A percentile compares a stretch with the other conserved stretches of the same genome.
Conservation (phyloP, 1,284 basidiomycete species). For the Apiotrichum mycotoxinovorans region DNA sequence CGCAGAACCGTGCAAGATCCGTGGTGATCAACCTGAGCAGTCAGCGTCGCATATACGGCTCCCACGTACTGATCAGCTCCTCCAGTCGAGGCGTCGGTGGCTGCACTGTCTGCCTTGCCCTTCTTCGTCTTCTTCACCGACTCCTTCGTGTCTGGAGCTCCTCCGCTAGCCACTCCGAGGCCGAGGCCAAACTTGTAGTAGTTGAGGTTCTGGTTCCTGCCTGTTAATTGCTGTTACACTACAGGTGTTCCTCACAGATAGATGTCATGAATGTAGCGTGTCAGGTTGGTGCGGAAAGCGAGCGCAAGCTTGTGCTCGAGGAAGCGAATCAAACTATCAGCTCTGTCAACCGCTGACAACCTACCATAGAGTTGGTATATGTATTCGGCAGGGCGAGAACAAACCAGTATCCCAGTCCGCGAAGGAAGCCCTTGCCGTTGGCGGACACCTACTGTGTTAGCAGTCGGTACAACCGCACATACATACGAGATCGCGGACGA, state of each 20-base stretch:
- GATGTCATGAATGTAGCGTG: conserved; percentile 86
- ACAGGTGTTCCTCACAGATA: conserved; percentile 62
- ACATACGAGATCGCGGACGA: conserved; percentile 78
- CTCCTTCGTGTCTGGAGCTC: conserved; percentile 18
- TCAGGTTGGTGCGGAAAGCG: conserved; percentile 77
- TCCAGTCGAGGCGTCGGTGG: conserved; percentile 57
- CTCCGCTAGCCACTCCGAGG: conserved; percentile 37
- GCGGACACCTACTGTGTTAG: conserved; percentile 61
- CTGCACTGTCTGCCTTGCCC: conserved; percentile 12
- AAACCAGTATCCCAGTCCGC: conserved; percentile 85
- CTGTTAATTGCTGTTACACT: not conserved
- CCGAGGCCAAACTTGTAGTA: conserved; percentile 55
- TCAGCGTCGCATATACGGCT: conserved; percentile 32
- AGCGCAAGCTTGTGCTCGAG: conserved; percentile 87
- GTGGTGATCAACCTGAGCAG: conserved; percentile 71
- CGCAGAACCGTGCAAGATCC: conserved; percentile 87
- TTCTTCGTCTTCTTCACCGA: conserved; percentile 16
- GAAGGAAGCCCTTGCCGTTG: conserved; percentile 76
- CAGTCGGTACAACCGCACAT: not conserved
- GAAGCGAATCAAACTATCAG: conserved; percentile 66
- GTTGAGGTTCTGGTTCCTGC: conserved; percentile 52
- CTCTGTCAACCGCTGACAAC: conserved; percentile 13
- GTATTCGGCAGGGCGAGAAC: conserved; percentile 85
- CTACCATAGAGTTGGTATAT: conserved; percentile 91
- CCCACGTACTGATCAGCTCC: conserved; percentile 69